Evolutionary conservation across 768 basidiomycete genomes (phyloP).

Genomic region (Trametes maxima): DNA sequence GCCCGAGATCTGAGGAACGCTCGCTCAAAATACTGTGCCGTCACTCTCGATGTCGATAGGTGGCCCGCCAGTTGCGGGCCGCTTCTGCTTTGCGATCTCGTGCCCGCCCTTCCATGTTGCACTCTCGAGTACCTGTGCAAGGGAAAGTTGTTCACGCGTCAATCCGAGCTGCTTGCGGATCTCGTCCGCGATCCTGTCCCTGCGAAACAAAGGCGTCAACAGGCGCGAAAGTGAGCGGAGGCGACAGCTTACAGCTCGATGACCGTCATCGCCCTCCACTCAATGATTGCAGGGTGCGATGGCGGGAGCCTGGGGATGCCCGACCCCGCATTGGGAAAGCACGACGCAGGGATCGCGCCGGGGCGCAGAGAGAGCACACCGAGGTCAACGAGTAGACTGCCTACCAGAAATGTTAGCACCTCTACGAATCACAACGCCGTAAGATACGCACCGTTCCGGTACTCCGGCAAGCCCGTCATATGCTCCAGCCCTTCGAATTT

Average conservation of each 20-base stretch:
- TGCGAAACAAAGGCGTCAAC: conserved; percentile 32
- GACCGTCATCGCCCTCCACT: conserved; percentile 96
- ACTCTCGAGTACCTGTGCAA: conserved; percentile 90
- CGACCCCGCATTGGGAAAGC: conserved; percentile 47
- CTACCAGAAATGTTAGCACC: conserved; percentile 37
- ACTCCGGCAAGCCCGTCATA: conserved; percentile 94
- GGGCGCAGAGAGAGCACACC: conserved; percentile 75
- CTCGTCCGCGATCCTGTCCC: conserved; percentile 76
- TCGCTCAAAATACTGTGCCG: conserved; percentile 70
- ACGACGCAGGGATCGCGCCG: conserved; percentile 45
- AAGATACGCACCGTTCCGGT: conserved; percentile 72
- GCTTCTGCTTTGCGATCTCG: conserved; percentile 81
- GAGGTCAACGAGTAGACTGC: conserved; percentile 86
- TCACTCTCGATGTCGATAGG: conserved; percentile 87
- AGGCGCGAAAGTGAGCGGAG: neutral
- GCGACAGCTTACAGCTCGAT: conserved; percentile 72
- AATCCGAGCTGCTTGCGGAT: conserved; percentile 65
- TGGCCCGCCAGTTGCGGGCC: conserved; percentile 77
- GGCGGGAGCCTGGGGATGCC: conserved; percentile 67
- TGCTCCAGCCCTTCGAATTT: conserved; percentile 77
- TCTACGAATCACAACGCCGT: neutral
- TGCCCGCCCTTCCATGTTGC: conserved; percentile 98
- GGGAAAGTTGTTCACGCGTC: conserved; percentile 54
- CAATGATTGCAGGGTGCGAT: conserved; percentile 88
- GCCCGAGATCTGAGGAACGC: too few species aligned